phyloP scores from a whole-genome alignment of 352 stramenopile genomes.

The Hyaloperonospora brassicae region DNA sequence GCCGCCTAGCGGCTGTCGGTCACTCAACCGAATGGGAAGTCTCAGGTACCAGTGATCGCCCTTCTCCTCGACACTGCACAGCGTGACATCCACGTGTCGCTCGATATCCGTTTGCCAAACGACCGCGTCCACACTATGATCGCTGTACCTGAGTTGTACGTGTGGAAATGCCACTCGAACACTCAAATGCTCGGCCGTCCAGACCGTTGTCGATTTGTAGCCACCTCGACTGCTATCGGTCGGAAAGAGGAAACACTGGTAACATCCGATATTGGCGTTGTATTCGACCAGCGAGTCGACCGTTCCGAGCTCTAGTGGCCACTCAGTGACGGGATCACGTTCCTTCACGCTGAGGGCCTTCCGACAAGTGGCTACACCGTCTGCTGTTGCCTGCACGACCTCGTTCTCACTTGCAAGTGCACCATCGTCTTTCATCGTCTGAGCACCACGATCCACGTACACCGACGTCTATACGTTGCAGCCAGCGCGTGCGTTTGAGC shows the following conservation, averaged over 20 bases:
- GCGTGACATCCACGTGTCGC: constrained; percentile 37
- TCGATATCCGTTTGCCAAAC: constrained; percentile 54
- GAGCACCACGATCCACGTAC: no score
- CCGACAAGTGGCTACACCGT: constrained; percentile 22
- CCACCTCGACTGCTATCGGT: constrained; percentile 6
- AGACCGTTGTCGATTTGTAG: background rate
- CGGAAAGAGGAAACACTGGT: constrained; percentile 59
- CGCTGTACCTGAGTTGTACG: constrained; percentile 24
- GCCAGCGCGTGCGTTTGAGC: no score
- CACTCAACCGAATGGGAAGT: constrained; percentile 38
- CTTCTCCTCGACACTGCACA: constrained; percentile 32
- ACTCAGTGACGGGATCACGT: background rate
- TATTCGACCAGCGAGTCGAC: constrained; percentile 52
- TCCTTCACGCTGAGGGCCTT: constrained; percentile 14
- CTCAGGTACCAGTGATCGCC: constrained; percentile 60
- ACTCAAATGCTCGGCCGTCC: constrained; percentile 22
- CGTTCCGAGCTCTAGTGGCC: constrained; percentile 16
- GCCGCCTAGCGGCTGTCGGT: constrained; percentile 41
- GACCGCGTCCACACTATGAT: constrained; percentile 10
- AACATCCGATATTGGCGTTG: constrained; percentile 76
- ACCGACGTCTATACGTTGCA: no score
- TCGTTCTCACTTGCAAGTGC: constrained; percentile 20
- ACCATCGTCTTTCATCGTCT: no score
- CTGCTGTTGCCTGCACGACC: constrained; percentile 19
- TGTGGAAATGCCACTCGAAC: constrained; percentile 36